A percentile compares a stretch with the other conserved stretches of the same genome.
Conservation (phyloP, 1,284 basidiomycete species). For the Melampsora larici-populina region DNA sequence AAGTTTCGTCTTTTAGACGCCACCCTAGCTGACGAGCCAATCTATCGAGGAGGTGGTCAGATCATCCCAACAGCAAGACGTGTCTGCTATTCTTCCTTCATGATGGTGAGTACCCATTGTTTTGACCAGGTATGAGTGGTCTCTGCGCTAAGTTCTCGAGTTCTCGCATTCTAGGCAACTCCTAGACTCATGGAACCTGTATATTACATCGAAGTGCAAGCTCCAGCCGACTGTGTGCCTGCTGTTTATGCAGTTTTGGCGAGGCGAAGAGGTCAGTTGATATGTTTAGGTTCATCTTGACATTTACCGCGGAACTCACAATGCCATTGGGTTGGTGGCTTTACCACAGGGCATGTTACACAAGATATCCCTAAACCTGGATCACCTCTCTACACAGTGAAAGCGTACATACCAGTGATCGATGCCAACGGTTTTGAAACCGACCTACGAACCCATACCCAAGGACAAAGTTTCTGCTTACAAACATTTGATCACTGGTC, state of each 20-base stretch:
- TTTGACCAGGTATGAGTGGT: background rate
- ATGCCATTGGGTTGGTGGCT: background rate
- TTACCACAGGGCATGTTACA: conserved; percentile 75
- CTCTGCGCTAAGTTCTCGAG: background rate
- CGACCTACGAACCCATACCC: conserved; percentile 90
- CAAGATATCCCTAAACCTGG: conserved; percentile 96
- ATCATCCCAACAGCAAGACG: conserved; percentile 96
- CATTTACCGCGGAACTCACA: background rate
- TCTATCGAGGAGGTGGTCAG: conserved; percentile 95
- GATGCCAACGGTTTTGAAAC: conserved; percentile 99
- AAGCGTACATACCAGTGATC: conserved; percentile 94
- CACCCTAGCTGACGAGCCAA: conserved; percentile 84
- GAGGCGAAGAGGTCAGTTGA: conserved; percentile 63
- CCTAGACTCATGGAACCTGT: conserved; percentile 75
- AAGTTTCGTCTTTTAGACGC: conserved; percentile 95
- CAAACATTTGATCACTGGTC: conserved; percentile 98
- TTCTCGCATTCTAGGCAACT: conserved; percentile 47
- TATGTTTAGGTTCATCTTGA: background rate
- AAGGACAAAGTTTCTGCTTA: conserved; percentile 94
- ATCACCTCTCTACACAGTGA: conserved; percentile 93
- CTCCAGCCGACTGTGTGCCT: conserved; percentile 96
- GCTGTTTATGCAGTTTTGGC: conserved; percentile 97
- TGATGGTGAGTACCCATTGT: conserved; percentile 66
- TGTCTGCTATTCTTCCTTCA: conserved; percentile 97
- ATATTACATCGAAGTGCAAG: conserved; percentile 96